These are phyloP conservation scores for Oxytropis ochrocephala DNA, from an alignment of 306 rosid species.

Conservation along the genomic window DNA sequence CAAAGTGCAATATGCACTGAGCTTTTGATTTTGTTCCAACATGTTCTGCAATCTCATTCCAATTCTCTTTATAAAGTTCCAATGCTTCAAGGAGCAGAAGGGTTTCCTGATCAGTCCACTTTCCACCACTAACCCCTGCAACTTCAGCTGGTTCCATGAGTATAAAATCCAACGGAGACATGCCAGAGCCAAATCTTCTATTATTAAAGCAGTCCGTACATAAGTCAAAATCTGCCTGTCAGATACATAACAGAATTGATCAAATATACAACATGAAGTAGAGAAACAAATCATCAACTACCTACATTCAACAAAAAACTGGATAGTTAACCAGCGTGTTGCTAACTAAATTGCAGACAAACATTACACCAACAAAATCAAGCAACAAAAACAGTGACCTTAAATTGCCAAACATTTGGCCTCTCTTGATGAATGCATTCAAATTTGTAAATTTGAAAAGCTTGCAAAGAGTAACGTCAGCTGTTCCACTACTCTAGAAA, in stretches of 20 bases:
- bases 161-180: conserved; percentile 85
- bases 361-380: not conserved
- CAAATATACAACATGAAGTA: conserved; percentile 11
- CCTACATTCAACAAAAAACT: not conserved
- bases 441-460: conserved; percentile 4
- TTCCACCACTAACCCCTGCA: conserved; percentile 79
- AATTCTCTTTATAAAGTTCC: conserved; percentile 85
- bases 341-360: conserved; percentile 11
- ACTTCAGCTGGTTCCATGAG: conserved; percentile 97
- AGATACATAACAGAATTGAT: conserved; percentile 36
- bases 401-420: not conserved
- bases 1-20: conserved; percentile 88
- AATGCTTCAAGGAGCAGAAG: conserved; percentile 95
- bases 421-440: conserved; percentile 10
- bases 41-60: conserved; percentile 95
- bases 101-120: conserved; percentile 98
- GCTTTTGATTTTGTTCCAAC: conserved; percentile 93
- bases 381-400: not conserved
- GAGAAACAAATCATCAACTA: conserved; percentile 1
- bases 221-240: conserved; percentile 94
- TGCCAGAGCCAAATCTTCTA: conserved; percentile 74
- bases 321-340: conserved; percentile 2
- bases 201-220: conserved; percentile 84
- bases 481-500: conserved; percentile 11
- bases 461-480: not conserved